A percentile compares a stretch with the other conserved stretches of the same genome.
Conservation (phyloP, 108 stramenopile genomes). For the Cylindrotheca closterium region DNA sequence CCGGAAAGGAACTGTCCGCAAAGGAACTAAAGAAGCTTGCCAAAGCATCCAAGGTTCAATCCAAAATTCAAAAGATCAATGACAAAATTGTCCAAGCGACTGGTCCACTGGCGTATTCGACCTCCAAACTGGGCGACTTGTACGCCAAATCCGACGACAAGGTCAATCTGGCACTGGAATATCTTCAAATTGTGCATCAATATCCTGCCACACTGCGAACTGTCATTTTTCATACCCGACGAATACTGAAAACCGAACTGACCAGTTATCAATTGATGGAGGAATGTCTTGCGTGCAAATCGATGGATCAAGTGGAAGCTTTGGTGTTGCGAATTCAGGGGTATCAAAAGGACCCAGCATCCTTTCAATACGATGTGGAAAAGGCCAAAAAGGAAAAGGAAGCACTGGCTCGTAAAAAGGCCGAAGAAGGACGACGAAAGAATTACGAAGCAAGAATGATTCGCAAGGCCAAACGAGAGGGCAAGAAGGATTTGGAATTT, state of each 20-base stretch:
- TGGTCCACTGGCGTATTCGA: background rate
- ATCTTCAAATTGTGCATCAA: constrained; percentile 57
- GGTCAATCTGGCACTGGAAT: constrained; percentile 72
- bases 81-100: constrained; percentile 3
- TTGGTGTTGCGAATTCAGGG: constrained; percentile 49
- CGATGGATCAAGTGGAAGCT: constrained; percentile 52
- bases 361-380: constrained; percentile 76
- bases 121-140: constrained; percentile 41
- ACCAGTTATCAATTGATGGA: constrained; percentile 83
- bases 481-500: constrained; percentile 61
- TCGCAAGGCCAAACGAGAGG: constrained; percentile 94
- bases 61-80: constrained; percentile 31
- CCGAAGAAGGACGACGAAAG: constrained; percentile 87
- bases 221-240: constrained; percentile 83
- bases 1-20: background rate
- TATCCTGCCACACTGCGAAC: constrained; percentile 82
- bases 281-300: constrained; percentile 68
- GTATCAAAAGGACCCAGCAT: constrained; percentile 57
- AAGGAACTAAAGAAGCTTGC: constrained; percentile 6
- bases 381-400: constrained; percentile 70
- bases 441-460: constrained; percentile 89
- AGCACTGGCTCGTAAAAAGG: constrained; percentile 56
- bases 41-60: constrained; percentile 35
- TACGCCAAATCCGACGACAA: constrained; percentile 32
- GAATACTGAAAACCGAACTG: constrained; percentile 76